Evolutionary conservation across 306 rosid species (phyloP), one percentile per base, ranked within the genome.

Genomic region (Crataegus laevigata): DNA sequence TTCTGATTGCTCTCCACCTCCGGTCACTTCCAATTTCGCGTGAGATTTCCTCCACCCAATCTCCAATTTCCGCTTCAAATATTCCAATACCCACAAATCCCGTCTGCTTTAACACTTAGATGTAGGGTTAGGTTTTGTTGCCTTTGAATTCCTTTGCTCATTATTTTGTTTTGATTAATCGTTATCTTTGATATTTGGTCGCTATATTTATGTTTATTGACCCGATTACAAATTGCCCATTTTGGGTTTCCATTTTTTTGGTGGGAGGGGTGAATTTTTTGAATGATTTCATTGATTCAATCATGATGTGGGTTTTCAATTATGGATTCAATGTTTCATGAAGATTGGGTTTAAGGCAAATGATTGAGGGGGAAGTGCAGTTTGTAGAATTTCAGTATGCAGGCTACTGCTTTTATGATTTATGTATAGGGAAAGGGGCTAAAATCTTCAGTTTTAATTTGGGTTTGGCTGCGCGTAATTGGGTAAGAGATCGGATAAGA

Each of bases 41-140:
- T 71, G 54, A 71, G 75, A 57, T 54, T 32, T 54, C 28, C 43
- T 51, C 74, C 28, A 13, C 63, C 12, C 17, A 21, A 4, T 55
- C 51, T 9, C 52, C 14, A 7, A 71, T 55, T 34, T 58, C 6
- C 6, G 0, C 21, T 38, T 72, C 68, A 32, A 38, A 58, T 63
- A 30, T 58, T 30, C 19, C 10, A 40, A 24, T 7, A 3, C 67
- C 34, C 28, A 24, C 68, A 18, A 22, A 17, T 58, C 18, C 26
- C 30, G 8, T 66, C 59, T 58, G 57, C 19, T 26, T 18, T 5
- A 40, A 10, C 17, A 3, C 14, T 38, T 28, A 25, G 38, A 72
- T 73, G 59, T 60, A 60, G 77, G 77, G 42, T 73, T 73, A 17
- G n/a, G 11, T 24, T 32, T 42, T 73, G 59, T 26, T 38, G 34